These are phyloP conservation scores for Quambalaria eucalypti DNA, from an alignment of 1,284 basidiomycete species.

Conservation along the genomic window DNA sequence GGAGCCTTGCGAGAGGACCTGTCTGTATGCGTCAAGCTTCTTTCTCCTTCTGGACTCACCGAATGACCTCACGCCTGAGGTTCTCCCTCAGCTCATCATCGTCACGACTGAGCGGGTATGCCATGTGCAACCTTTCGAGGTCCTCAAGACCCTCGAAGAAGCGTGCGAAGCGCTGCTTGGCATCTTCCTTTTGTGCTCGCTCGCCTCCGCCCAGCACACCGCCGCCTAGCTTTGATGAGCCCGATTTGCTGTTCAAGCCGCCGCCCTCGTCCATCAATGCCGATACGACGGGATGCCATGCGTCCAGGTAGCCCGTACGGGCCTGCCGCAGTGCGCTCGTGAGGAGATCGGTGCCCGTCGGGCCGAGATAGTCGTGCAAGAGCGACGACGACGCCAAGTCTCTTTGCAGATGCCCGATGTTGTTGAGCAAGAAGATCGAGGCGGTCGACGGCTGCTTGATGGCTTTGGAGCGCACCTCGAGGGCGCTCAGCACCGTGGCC, in stretches of 20 bases:
- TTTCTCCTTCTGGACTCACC: slow-evolving; percentile 3
- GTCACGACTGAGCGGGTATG: slow-evolving; percentile 30
- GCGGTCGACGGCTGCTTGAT: slow-evolving; percentile 35
- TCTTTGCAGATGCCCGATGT: slow-evolving; percentile 26
- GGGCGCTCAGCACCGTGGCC: slow-evolving; percentile 21
- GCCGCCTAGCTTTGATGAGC: slow-evolving; percentile 21
- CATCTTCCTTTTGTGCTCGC: slow-evolving; percentile 26
- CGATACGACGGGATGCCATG: slow-evolving; percentile 33
- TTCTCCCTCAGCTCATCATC: slow-evolving; percentile 26
- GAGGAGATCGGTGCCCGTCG: slow-evolving; percentile 29
- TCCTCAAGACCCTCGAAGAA: slow-evolving; percentile 40
- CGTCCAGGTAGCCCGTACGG: slow-evolving; percentile 33
- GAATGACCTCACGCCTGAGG: slow-evolving; percentile 22
- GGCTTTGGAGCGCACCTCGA: slow-evolving; percentile 26
- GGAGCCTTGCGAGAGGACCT: not conserved
- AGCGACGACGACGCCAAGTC: slow-evolving; percentile 12
- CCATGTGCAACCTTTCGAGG: slow-evolving; percentile 31
- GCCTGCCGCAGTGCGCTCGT: slow-evolving; percentile 24
- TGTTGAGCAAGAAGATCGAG: slow-evolving; percentile 38
- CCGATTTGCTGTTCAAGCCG: slow-evolving; percentile 5
- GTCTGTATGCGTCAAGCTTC: not conserved
- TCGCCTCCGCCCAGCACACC: slow-evolving; percentile 19
- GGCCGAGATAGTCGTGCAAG: slow-evolving; percentile 18
- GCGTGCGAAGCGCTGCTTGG: slow-evolving; percentile 38
- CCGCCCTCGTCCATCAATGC: slow-evolving; percentile 31